Evolutionary conservation across 2,329 filamentous ascomycete genomes (phyloP).

Genomic region (Oidium heveae): DNA sequence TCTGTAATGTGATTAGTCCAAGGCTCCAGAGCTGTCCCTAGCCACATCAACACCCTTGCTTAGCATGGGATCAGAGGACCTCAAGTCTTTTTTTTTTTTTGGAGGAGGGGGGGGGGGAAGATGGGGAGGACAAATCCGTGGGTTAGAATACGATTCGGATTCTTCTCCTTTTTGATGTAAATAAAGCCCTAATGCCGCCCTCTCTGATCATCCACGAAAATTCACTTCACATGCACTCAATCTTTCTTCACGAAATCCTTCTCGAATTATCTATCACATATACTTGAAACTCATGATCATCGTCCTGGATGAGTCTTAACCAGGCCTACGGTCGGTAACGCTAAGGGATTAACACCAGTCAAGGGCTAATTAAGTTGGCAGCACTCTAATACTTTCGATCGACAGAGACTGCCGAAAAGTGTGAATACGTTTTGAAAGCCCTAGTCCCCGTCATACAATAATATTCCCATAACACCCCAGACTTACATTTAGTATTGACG

Average conservation of each 20-base stretch:
- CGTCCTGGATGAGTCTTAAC: too few species aligned
- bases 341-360: too few species aligned
- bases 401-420: slow-evolving; percentile 4
- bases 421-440: background rate
- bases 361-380: background rate
- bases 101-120: background rate
- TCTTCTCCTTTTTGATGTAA: background rate
- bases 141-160: background rate
- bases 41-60: background rate
- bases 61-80: background rate
- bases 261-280: too few species aligned
- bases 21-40: background rate
- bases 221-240: too few species aligned
- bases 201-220: background rate
- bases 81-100: background rate
- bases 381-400: background rate
- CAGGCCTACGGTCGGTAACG: too few species aligned
- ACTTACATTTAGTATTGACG: background rate
- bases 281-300: too few species aligned
- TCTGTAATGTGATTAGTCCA: background rate
- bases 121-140: background rate
- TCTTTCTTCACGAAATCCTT: too few species aligned
- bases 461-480: background rate
- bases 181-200: background rate
- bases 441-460: background rate